Evolutionary conservation across 2,329 filamentous ascomycete genomes (phyloP).

Genomic region (Cordyceps cateniannulata): DNA sequence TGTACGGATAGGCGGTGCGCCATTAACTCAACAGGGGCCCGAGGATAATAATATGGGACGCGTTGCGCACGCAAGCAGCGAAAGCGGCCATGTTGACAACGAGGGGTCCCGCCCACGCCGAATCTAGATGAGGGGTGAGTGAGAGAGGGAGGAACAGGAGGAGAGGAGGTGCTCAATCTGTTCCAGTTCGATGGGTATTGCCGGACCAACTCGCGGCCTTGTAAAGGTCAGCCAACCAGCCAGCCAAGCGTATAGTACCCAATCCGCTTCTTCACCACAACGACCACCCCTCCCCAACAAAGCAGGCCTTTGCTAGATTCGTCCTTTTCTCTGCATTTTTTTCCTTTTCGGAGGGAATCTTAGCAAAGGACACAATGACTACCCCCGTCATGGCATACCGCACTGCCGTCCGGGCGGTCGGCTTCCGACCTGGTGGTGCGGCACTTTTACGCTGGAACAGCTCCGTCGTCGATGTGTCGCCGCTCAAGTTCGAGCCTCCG

Average conservation of each 20-base stretch:
- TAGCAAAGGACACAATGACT: background rate
- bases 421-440: constrained; percentile 9
- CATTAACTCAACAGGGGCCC: background rate
- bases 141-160: background rate
- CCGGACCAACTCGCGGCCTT: constrained; percentile 10
- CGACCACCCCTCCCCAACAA: background rate
- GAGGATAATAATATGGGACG: constrained; percentile 11
- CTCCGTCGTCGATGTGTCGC: constrained; percentile 10
- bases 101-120: constrained; percentile 1
- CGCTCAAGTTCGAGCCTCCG: constrained; percentile 10
- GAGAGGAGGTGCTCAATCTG: background rate
- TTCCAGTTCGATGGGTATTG: constrained; percentile 5
- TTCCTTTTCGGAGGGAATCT: background rate
- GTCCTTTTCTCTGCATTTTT: background rate
- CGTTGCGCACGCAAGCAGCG: background rate
- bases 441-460: constrained; percentile 13
- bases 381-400: constrained; percentile 11
- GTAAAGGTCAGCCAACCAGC: constrained; percentile 11
- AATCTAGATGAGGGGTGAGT: constrained; percentile 10
- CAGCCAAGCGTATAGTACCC: background rate
- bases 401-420: background rate
- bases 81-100: background rate
- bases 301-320: background rate
- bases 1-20: background rate
- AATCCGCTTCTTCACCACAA: background rate